Base-by-base conservation (phyloP, 2,329 filamentous ascomycete genomes). In the Ophiostoma piceae region DNA sequence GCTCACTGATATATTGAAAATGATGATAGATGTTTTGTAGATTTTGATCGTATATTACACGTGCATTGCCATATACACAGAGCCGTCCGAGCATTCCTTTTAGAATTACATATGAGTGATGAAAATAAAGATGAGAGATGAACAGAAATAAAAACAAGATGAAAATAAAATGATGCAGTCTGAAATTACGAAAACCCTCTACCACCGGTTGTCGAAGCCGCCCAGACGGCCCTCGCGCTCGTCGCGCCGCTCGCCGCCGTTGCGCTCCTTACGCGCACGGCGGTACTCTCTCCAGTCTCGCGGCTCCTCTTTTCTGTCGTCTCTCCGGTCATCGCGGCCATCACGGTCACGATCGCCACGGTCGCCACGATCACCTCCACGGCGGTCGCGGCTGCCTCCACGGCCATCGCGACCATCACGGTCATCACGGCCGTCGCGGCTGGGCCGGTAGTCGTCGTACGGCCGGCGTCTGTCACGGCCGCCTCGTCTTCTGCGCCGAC, bases 371-470 rank as follows among this genome's bases (percentile, higher is more conserved):
- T 66, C 69, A 57, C 67, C 71, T 54, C 51, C 60, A 16, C 67
- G 54, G 19, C 35, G 68, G 66, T 47, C 72, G 16, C 80, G 80
- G 39, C 39, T 41, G 8, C 80, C 65, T 3, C 35, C 68, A 8
- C 68, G 62, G 1, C 29, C 8, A 26, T 70, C 66, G 2, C 67
- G 69, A 1, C 29, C 35, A 9, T 39, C 60, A 8, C 69, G 41
- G 16, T 14, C 60, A 1, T 57, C 51, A 9, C 51, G 57, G 4
- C 66, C 47, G 11, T 57, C 54, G 8, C 67, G 67, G 7, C 54
- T n/a, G 9, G 68, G 71, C 29, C 70, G 71, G 43, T 72, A 71
- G 68, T 71, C 69, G 14, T 72, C 70, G 70, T 71, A 69, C 3
- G 4, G n/a, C 26, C 60, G 70, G 7, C 35, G 67, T 62, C 68